These are phyloP conservation scores for Fraxinus platypoda DNA, from an alignment of 305 asterid genomes.

Conservation along the genomic window DNA sequence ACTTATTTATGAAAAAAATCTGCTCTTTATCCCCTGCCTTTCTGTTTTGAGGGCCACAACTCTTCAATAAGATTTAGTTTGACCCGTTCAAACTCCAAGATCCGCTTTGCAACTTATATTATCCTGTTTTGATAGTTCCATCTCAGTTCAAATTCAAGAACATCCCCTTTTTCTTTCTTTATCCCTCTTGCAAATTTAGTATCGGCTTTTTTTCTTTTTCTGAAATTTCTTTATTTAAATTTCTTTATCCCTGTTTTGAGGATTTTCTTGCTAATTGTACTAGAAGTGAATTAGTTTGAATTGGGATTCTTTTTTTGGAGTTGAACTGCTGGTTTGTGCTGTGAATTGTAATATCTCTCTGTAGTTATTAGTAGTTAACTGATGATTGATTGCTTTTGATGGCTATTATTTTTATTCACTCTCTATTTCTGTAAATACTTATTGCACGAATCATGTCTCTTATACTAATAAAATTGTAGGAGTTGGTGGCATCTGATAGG, in stretches of 20 bases:
- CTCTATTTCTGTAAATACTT: too few species aligned
- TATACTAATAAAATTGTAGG: too few species aligned
- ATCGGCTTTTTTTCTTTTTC: too few species aligned
- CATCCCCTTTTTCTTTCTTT: not conserved
- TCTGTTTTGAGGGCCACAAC: not conserved
- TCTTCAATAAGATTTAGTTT: not conserved
- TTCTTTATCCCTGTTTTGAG: too few species aligned
- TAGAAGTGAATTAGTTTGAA: not conserved
- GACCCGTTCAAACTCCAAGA: not conserved
- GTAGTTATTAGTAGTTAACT: constrained; percentile 1
- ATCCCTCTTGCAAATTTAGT: not conserved
- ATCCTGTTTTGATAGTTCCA: not conserved
- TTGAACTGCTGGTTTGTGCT: constrained; percentile 17
- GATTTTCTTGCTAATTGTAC: constrained; percentile 1
- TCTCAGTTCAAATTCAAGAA: not conserved
- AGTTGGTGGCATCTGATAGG: too few species aligned
- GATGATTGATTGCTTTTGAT: too few species aligned
- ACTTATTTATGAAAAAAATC: too few species aligned
- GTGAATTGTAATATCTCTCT: constrained; percentile 13
- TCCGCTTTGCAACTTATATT: not conserved
- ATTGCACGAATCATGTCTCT: too few species aligned
- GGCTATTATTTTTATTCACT: too few species aligned
- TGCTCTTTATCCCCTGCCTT: not conserved
- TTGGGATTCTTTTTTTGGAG: not conserved
- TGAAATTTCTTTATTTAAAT: too few species aligned